Base-by-base conservation (phyloP, 176 grass and related monocot genomes). In the Olyra latifolia region DNA sequence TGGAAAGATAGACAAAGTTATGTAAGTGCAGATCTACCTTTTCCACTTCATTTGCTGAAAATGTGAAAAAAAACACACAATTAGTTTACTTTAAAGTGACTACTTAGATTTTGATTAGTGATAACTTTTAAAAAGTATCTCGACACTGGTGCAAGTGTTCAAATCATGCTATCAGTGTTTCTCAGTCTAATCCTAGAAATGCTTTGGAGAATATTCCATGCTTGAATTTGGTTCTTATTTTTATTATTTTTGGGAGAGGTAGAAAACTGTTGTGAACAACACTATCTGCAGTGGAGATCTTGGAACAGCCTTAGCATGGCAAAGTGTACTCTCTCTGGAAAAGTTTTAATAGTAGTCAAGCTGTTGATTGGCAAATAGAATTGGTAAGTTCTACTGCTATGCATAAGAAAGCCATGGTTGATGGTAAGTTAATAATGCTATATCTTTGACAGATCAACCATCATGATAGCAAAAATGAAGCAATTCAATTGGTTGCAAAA, bases 341-440 rank as follows among this genome's bases (percentile, higher is more conserved):
- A 52, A 15, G 1, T 66, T 67, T 79, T 32, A 1, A 9, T 10
- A 39, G 1, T 32, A 15, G 22, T 16, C 7, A 62, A 30, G 44
- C 17, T 49, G 30, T 54, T 62, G 9, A 52, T 62, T 32, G 57
- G 46, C 30, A 42, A 43, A 67, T 57, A 49, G 47, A 83, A 22
- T 43, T 32, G 30, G 4, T 17, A 63, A 28, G n/a, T 27, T 28
- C 7, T 64, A 14, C 43, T 41, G 29, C 69, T 63, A 45, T 66
- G 48, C 41, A 54, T 30, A 67, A 22, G 15, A 22, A 43, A 77
- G 44, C 12, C 17, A 14, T 66, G 67, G 25, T 47, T 73, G 38
- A 56, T 57, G 75, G 47, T 65, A 80, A 46, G 25, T 77, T 84
- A 54, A 62, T 64, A 80, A 54, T 80, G 68, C 25, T 57, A 39